Base-by-base conservation (phyloP, 139 green algal species). In the Picochlorum sp. region DNA sequence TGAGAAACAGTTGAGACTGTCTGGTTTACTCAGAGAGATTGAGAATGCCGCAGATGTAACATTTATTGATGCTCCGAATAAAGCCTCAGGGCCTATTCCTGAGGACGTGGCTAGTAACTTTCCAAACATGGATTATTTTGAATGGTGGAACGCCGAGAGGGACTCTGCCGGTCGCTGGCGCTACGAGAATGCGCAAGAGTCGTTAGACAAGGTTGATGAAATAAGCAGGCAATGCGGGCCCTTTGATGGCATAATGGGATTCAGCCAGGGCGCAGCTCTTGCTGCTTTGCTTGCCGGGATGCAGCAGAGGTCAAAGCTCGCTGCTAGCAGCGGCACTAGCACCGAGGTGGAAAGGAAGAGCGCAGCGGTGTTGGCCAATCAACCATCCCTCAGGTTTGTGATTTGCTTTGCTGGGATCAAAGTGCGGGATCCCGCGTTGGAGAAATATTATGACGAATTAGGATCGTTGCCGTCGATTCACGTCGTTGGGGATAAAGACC, bases 161-260 rank as follows among this genome's bases (percentile, higher is more conserved):
- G 26, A 53, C 14, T 30, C 47, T 26, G 7, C 29, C 18, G 61
- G 55, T 6, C 16, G 18, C 5, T 74, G 67, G 67, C 33, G 41
- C 6, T 82, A 80, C 31, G 57, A 70, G 14, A 73, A 78, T n/a
- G 65, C 50, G 53, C 64, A 60, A 28, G 67, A 55, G 16, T 51
- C 78, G 18, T 29, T 74, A 43, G 33, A 39, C 1, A 65, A 56
- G 4, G 39, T 78, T 14, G 43, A 64, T 14, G 44, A 62, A 3
- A 36, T 70, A 4, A 6, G 65, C 7, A 28, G 24, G 16, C 29
- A 59, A 39, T 62, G 70, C 12, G 77, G 74, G 4, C 75, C 75
- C 6, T 85, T 85, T 55, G 69, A 85, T 53, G 78, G 78, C 0
- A 13, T 77, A 13, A 54, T 77, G 32, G 69, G 61, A 31, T 61